A percentile compares a stretch with the other conserved stretches of the same genome.
phyloP scores from a whole-genome alignment of 2,329 filamentous ascomycete species.

The Curvularia eragrostidis region DNA sequence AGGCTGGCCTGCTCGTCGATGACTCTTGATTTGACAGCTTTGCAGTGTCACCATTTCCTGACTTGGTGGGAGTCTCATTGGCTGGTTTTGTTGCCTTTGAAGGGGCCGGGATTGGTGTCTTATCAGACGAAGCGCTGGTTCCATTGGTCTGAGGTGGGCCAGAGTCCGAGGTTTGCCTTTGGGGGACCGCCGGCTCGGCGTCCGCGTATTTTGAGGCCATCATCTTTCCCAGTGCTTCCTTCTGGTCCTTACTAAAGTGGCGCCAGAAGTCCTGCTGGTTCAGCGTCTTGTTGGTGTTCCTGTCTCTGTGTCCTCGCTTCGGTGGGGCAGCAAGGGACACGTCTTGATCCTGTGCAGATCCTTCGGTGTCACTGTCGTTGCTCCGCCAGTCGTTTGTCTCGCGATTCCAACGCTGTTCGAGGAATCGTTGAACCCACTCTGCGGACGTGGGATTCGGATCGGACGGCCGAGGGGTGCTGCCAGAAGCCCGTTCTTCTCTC shows the following conservation, averaged over 20 bases:
- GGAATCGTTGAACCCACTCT: constrained; percentile 85
- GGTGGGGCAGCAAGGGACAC: constrained; percentile 29
- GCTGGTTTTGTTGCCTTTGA: constrained; percentile 28
- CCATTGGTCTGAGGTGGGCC: constrained; percentile 23
- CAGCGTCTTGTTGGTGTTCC: constrained; percentile 56
- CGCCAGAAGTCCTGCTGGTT: constrained; percentile 60
- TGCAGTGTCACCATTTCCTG: constrained; percentile 8
- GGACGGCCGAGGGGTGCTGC: constrained; percentile 36
- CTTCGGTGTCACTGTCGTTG: constrained; percentile 69
- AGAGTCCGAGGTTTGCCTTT: constrained; percentile 37
- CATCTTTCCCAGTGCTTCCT: constrained; percentile 50
- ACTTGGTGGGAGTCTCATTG: constrained; percentile 30
- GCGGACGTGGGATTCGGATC: constrained; percentile 65
- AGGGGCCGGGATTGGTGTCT: constrained; percentile 26
- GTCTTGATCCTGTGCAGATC: constrained; percentile 26
- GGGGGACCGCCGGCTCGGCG: constrained; percentile 43
- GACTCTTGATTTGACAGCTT: constrained; percentile 6
- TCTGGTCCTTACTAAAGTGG: constrained; percentile 48
- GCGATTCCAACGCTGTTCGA: constrained; percentile 71
- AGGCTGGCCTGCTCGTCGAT: constrained; percentile 10
- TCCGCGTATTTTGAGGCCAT: constrained; percentile 52
- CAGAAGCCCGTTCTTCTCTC: constrained; percentile 25
- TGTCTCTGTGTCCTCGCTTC: constrained; percentile 51
- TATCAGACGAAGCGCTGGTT: constrained; percentile 25
- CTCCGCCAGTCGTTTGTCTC: constrained; percentile 85